phyloP scores from a whole-genome alignment of 2,329 filamentous ascomycete genomes.

The Pestalotiopsis sp. region DNA sequence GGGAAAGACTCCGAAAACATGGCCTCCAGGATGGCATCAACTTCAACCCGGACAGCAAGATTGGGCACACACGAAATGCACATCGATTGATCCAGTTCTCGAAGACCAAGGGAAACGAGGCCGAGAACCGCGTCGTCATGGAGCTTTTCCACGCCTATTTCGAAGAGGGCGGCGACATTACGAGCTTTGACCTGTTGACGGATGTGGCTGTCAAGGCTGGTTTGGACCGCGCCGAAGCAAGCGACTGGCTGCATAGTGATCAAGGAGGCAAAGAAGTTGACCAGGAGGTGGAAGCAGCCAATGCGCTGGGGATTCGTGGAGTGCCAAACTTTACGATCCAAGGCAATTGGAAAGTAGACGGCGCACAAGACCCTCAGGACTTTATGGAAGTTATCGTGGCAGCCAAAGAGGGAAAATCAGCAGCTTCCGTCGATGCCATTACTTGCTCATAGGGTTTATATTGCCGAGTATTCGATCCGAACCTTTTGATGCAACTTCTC shows the following conservation, averaged over 20 bases:
- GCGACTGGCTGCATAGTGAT: conserved; percentile 29
- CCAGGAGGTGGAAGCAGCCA: conserved; percentile 47
- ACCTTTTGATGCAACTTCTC: not conserved
- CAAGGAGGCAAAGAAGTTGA: conserved; percentile 51
- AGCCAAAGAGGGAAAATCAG: conserved; percentile 32
- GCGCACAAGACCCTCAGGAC: conserved; percentile 64
- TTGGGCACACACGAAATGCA: conserved; percentile 78
- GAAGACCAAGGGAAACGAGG: conserved; percentile 48
- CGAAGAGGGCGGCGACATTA: conserved; percentile 61
- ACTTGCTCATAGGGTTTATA: not conserved
- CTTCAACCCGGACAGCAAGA: conserved; percentile 72
- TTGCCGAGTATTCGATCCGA: not conserved
- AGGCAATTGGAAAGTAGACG: conserved; percentile 61
- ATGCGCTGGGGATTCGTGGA: conserved; percentile 53
- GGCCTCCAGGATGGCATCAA: conserved; percentile 70
- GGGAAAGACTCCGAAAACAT: conserved; percentile 56
- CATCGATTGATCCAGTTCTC: conserved; percentile 77
- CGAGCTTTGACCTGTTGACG: conserved; percentile 47
- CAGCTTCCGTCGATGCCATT: not conserved
- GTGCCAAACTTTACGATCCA: conserved; percentile 73
- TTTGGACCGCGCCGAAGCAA: conserved; percentile 50
- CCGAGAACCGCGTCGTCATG: conserved; percentile 61
- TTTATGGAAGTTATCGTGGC: conserved; percentile 66
- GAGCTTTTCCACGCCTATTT: conserved; percentile 63
- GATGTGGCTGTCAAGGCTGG: conserved; percentile 52